Base-by-base conservation (phyloP, 2,329 filamentous ascomycete genomes). In the Arthroderma sp. region DNA sequence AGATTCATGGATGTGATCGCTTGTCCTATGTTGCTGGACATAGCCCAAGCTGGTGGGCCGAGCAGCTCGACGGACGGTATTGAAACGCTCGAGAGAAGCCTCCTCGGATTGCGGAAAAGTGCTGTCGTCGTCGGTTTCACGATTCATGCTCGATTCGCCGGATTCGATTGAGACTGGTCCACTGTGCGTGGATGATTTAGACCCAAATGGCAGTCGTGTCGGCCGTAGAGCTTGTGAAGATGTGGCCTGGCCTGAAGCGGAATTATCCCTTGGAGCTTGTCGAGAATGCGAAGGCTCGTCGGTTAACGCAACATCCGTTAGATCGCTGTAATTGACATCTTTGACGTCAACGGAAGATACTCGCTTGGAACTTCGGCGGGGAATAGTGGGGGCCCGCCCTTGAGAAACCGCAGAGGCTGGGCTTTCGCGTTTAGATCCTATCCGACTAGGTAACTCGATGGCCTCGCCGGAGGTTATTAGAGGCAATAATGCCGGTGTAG, bases 331-430 rank as follows among this genome's bases (percentile, higher is more conserved):
- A 58, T 55, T 4, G 51, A 52, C 44, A 11, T 54, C 50, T 4
- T 47, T 3, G 4, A 53, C 43, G 34, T 51, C 46, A 27, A 48
- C 36, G 29, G 49, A 52, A 3, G 48, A 51, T 7, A 52, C 47
- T 9, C 81, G 73, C 57, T 78, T 79, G 0, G 83, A 87, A 57
- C 81, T 86, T 63, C 81, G 85, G 29, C 83, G 73, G 2, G 84
- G 83, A 30, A 87, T 73, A 5, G 73, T 68, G 0, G 78, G 78
- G 3, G 71, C 64, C 56, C 45, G 63, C 41, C 50, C 68, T 52
- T 63, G 57, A 42, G 61, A 53, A 47, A 50, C 59, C 43, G 51
- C 64, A 48, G 50, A 61, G 10, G 59, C 61, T 42, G 65, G 66
- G 10, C 70, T 63, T 49, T 69, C 79, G 15, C 71, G 71, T 50